A percentile compares a stretch with the other conserved stretches of the same genome.
Evolutionary conservation across 228 moss, liverwort and hornwort genomes (phyloP).

Genomic region (Sphagnum magellanicum): DNA sequence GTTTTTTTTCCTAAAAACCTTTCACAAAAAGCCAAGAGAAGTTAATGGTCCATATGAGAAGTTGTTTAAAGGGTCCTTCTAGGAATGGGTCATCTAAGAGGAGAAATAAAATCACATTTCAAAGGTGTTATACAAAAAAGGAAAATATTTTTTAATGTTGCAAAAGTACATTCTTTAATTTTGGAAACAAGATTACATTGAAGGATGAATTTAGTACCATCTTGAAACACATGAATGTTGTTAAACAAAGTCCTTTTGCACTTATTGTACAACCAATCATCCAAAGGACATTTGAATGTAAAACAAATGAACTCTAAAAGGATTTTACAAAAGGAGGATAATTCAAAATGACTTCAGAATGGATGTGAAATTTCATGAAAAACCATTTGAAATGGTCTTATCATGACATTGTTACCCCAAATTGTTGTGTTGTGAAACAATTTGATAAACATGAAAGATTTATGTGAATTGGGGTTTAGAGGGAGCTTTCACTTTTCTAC

Average conservation of each 20-base stretch:
- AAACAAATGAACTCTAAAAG: neutral
- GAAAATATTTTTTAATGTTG: neutral
- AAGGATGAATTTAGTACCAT: neutral
- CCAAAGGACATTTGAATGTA: neutral
- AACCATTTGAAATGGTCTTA: neutral
- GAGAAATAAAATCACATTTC: neutral
- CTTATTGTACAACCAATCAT: neutral
- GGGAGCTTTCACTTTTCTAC: too few relatives aligned
- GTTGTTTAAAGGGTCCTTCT: neutral
- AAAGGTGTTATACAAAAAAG: neutral
- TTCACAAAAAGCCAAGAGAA: neutral
- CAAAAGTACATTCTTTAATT: neutral
- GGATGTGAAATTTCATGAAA: neutral
- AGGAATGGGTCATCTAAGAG: neutral
- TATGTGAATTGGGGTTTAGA: too few relatives aligned
- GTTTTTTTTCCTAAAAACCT: neutral
- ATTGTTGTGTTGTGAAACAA: too few relatives aligned
- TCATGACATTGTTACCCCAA: neutral
- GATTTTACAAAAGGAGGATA: neutral
- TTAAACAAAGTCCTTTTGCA: neutral
- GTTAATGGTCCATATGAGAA: neutral
- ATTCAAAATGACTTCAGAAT: neutral
- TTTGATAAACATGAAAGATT: too few relatives aligned
- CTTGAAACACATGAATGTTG: neutral
- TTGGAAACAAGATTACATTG: neutral